These are phyloP conservation scores for Daldinia decipiens DNA, from an alignment of 495 filamentous ascomycete species.

Conservation along the genomic window DNA sequence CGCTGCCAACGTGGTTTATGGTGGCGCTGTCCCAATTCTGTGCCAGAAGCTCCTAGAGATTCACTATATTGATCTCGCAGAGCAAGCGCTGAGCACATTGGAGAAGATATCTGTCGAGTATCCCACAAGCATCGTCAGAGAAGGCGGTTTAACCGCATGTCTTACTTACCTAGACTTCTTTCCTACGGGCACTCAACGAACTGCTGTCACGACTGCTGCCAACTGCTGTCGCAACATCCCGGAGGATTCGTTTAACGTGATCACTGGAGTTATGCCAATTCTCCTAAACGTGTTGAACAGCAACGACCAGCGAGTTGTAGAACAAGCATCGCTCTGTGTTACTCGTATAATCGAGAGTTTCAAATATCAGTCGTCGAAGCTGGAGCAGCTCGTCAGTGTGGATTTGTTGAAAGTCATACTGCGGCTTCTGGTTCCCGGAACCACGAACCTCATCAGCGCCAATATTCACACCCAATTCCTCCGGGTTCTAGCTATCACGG, in stretches of 20 bases:
- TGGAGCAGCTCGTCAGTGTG: constrained; percentile 90
- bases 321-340: constrained; percentile 95
- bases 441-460: constrained; percentile 92
- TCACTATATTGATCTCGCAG: constrained; percentile 94
- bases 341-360: constrained; percentile 98
- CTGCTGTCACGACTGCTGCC: constrained; percentile 94
- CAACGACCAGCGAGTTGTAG: constrained; percentile 95
- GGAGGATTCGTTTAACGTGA: constrained; percentile 87
- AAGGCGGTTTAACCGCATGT: constrained; percentile 94
- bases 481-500: constrained; percentile 85
- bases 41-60: constrained; percentile 96
- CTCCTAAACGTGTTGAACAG: constrained; percentile 88
- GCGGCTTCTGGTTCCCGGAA: constrained; percentile 91
- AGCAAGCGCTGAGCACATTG: constrained; percentile 94
- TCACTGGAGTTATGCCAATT: constrained; percentile 95
- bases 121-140: constrained; percentile 92
- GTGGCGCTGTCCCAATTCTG: constrained; percentile 90
- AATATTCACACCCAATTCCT: constrained; percentile 98
- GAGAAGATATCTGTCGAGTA: constrained; percentile 99
- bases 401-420: constrained; percentile 87
- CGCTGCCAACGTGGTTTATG: constrained; percentile 94
- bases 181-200: constrained; percentile 94
- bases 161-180: constrained; percentile 97
- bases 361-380: constrained; percentile 81
- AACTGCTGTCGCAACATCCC: constrained; percentile 98